phyloP scores from a whole-genome alignment of 1,284 basidiomycete species.

The Uromyces viciae-fabae region DNA sequence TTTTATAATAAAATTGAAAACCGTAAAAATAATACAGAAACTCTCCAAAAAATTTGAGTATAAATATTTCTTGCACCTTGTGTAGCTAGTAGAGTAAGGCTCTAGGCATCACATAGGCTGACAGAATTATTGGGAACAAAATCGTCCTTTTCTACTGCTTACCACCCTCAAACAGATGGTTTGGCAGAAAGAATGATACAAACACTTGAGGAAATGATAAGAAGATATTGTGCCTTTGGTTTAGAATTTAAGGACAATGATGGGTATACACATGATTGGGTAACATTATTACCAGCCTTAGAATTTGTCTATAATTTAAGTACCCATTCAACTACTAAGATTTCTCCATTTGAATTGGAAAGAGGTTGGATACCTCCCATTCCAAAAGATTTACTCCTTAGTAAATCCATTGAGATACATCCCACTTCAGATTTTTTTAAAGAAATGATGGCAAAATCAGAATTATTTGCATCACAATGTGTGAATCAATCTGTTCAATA shows the following conservation, averaged over 20 bases:
- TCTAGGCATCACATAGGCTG: no score
- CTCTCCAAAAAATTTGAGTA: no score
- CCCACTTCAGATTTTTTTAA: background rate
- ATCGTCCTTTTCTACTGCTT: background rate
- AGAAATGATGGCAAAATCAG: background rate
- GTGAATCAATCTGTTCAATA: background rate
- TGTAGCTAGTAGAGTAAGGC: no score
- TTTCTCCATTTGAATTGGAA: background rate
- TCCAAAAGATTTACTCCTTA: background rate
- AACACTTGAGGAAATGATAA: conserved; percentile 11
- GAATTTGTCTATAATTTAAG: conserved; percentile 14
- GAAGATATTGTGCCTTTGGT: conserved; percentile 13
- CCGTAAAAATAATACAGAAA: no score
- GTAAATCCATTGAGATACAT: background rate
- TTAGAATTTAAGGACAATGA: background rate
- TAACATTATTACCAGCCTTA: conserved; percentile 10
- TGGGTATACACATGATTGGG: conserved; percentile 10
- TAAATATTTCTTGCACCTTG: no score
- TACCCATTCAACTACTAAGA: background rate
- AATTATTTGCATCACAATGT: background rate
- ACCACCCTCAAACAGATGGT: conserved; percentile 16
- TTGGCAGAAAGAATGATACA: conserved; percentile 21
- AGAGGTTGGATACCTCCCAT: background rate
- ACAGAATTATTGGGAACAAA: conserved; percentile 6
- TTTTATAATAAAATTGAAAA: no score